A percentile compares a stretch with the other conserved stretches of the same genome.
These are phyloP conservation scores for Jimgerdemannia lactiflua DNA, from an alignment of 192 early-diverging fungal species.

Conservation along the genomic window DNA sequence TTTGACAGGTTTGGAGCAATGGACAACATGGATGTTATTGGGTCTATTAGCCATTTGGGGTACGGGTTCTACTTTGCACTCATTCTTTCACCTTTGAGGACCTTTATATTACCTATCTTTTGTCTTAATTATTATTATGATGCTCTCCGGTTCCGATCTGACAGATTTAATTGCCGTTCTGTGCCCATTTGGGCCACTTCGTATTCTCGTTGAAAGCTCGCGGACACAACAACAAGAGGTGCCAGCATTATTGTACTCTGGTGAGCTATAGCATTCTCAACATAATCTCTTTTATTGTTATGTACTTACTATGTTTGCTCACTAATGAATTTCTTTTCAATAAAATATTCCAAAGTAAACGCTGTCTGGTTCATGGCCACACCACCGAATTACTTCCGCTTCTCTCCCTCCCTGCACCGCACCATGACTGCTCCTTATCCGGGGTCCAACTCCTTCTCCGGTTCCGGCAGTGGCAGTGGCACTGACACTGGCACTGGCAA, in stretches of 20 bases:
- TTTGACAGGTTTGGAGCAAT: slow-evolving; percentile 60
- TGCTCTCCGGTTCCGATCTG: too few relatives aligned
- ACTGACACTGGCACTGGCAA: neutral
- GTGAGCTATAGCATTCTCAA: slow-evolving; percentile 16
- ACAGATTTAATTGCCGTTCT: slow-evolving; percentile 86
- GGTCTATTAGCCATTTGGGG: slow-evolving; percentile 81
- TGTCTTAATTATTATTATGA: too few relatives aligned
- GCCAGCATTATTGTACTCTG: slow-evolving; percentile 71
- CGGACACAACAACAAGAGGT: slow-evolving; percentile 72
- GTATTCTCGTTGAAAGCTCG: slow-evolving; percentile 76
- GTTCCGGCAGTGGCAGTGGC: neutral
- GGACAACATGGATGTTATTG: slow-evolving; percentile 84
- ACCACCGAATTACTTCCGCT: slow-evolving; percentile 32
- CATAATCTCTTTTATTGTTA: neutral
- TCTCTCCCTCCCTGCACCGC: slow-evolving; percentile 13
- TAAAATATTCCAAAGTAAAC: slow-evolving; percentile 28
- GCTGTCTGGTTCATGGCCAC: slow-evolving; percentile 79
- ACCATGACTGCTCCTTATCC: neutral
- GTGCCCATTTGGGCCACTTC: slow-evolving; percentile 85
- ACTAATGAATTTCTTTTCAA: neutral
- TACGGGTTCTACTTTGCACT: slow-evolving; percentile 24
- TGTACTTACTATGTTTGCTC: neutral
- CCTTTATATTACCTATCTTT: too few relatives aligned
- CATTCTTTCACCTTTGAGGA: too few relatives aligned
- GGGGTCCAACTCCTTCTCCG: neutral